A percentile compares a stretch with the other conserved stretches of the same genome.
Evolutionary conservation across 768 basidiomycete genomes (phyloP).

Genomic region (Pisolithus orientalis): DNA sequence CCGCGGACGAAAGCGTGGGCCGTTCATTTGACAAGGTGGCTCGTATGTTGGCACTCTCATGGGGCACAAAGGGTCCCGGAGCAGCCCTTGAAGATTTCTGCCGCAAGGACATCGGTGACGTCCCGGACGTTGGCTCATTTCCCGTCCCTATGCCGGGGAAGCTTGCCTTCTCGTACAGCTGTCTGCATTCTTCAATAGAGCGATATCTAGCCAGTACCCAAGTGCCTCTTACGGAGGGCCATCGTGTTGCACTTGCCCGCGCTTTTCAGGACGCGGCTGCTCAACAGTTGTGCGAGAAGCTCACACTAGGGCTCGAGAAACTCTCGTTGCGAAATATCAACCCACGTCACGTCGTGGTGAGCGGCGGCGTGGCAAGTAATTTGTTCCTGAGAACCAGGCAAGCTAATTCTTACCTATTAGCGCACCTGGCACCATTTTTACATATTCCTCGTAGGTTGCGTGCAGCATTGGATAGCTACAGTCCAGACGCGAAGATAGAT

Average conservation of each 20-base stretch:
- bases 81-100: constrained; percentile 78
- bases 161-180: constrained; percentile 73
- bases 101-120: constrained; percentile 21
- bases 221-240: constrained; percentile 23
- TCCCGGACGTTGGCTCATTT: constrained; percentile 32
- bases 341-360: constrained; percentile 65
- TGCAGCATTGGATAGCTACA: constrained; percentile 20
- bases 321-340: constrained; percentile 44
- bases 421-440: not conserved
- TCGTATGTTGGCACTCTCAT: constrained; percentile 59
- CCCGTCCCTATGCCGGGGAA: constrained; percentile 46
- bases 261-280: constrained; percentile 71
- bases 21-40: constrained; percentile 82
- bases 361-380: constrained; percentile 95
- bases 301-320: constrained; percentile 29
- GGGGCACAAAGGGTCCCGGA: constrained; percentile 61
- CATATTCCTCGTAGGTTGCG: constrained; percentile 23
- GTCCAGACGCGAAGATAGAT: constrained; percentile 29
- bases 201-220: constrained; percentile 40
- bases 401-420: constrained; percentile 7
- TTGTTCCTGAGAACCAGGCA: constrained; percentile 59
- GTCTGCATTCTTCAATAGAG: constrained; percentile 67
- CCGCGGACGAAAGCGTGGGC: constrained; percentile 70
- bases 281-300: constrained; percentile 69
- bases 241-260: constrained; percentile 47